These are phyloP conservation scores for Asterella californica DNA, from an alignment of 225 moss, liverwort and hornwort genomes.

Conservation along the genomic window DNA sequence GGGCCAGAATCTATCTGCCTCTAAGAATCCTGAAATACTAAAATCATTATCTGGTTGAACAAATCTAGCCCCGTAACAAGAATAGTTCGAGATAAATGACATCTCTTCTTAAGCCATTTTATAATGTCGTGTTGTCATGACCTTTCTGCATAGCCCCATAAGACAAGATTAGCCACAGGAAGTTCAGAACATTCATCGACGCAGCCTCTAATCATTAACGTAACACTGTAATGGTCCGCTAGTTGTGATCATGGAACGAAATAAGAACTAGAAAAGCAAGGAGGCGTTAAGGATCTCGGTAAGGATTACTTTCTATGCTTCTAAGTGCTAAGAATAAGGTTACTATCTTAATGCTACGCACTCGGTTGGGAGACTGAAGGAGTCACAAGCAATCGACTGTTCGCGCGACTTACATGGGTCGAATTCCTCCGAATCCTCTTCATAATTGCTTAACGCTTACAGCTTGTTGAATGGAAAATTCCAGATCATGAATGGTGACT, in stretches of 20 bases:
- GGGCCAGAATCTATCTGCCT: not conserved
- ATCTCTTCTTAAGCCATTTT: not conserved
- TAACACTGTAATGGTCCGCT: not conserved
- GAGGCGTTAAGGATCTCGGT: not conserved
- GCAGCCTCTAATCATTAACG: not conserved
- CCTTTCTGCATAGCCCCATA: not conserved
- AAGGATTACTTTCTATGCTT: not conserved
- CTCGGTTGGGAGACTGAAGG: not conserved
- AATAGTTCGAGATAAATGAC: not conserved
- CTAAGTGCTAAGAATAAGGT: not conserved
- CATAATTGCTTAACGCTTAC: not conserved
- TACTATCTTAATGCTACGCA: not conserved
- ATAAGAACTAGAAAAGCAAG: not conserved
- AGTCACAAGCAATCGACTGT: not conserved
- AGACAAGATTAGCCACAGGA: not conserved
- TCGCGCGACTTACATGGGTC: not conserved
- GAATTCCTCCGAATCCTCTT: not conserved
- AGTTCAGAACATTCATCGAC: not conserved
- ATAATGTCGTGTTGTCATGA: not conserved
- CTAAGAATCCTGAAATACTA: too few species aligned
- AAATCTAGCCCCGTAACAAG: not conserved
- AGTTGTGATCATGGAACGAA: not conserved
- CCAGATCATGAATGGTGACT: slow-evolving; percentile 1
- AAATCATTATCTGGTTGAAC: too few species aligned
- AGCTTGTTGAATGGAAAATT: not conserved